Conservation (phyloP, 2,329 filamentous ascomycete species). For the Colletotrichum sp. region DNA sequence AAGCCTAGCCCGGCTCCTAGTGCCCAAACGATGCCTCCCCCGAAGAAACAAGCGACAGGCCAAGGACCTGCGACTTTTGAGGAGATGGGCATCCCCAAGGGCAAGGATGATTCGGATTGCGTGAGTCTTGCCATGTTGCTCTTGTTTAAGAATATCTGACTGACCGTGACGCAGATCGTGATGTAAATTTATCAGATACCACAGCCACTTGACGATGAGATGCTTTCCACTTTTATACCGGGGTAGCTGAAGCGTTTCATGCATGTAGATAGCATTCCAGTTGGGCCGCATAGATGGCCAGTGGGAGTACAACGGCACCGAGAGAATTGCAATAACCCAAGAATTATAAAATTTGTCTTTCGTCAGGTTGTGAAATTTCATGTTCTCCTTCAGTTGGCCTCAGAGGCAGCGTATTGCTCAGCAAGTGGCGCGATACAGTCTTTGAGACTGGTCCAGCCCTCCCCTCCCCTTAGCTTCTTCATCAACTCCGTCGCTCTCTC, state of each 20-base stretch:
- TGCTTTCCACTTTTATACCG: background rate
- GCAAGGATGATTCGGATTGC: constrained; percentile 87
- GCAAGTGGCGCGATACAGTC: background rate
- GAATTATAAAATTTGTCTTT: background rate
- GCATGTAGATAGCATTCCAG: constrained; percentile 10
- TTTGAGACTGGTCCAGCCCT: background rate
- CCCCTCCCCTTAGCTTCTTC: background rate
- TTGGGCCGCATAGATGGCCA: background rate
- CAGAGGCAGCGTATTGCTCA: background rate
- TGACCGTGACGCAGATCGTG: constrained; percentile 8
- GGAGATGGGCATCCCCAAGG: constrained; percentile 93
- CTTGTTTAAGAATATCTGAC: background rate
- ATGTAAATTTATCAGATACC: constrained; percentile 21
- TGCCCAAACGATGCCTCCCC: constrained; percentile 36
- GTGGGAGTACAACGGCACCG: background rate
- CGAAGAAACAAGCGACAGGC: constrained; percentile 52
- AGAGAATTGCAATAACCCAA: background rate
- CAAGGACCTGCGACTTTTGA: constrained; percentile 96
- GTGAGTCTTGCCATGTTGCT: constrained; percentile 58
- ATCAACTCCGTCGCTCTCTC: background rate
- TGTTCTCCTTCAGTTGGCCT: background rate
- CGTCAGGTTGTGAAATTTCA: background rate
- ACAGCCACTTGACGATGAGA: constrained; percentile 14
- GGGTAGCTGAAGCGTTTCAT: background rate
- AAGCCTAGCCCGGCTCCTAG: constrained; percentile 33